A percentile compares a stretch with the other conserved stretches of the same genome.
Conservation (phyloP, 495 filamentous ascomycete species). For the Hyaloscypha hepaticicola region DNA sequence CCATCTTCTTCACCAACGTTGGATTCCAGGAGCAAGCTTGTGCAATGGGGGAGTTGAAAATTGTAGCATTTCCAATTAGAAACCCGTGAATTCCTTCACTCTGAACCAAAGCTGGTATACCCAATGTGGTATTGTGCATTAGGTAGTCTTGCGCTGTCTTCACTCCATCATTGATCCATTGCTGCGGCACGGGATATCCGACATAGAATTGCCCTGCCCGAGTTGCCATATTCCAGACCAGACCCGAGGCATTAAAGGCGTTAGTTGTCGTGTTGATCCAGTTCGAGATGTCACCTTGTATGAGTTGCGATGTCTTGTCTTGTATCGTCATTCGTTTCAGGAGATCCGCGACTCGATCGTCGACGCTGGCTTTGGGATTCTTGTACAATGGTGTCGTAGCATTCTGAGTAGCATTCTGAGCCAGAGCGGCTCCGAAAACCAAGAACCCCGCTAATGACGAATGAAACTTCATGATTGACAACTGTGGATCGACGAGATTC, state of each 20-base stretch:
- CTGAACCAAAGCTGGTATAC: conserved; percentile 69
- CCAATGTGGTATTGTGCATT: conserved; percentile 50
- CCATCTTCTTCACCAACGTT: conserved; percentile 58
- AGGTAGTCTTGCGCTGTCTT: conserved; percentile 28
- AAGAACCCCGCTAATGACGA: not conserved
- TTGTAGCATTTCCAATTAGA: conserved; percentile 66
- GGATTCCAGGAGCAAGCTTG: conserved; percentile 67
- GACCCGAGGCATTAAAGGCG: conserved; percentile 60
- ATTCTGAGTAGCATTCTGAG: conserved; percentile 3
- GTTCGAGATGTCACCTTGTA: conserved; percentile 68
- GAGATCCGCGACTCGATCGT: conserved; percentile 61
- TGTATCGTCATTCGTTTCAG: conserved; percentile 66
- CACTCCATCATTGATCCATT: conserved; percentile 49
- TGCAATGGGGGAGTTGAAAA: conserved; percentile 72
- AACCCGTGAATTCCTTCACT: conserved; percentile 73
- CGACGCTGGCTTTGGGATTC: conserved; percentile 56
- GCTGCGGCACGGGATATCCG: conserved; percentile 61
- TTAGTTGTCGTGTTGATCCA: conserved; percentile 63
- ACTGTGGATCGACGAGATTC: not conserved
- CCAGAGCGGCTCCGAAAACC: not conserved
- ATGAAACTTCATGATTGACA: conserved; percentile 5
- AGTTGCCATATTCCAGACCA: conserved; percentile 61
- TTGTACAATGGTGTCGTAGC: conserved; percentile 50
- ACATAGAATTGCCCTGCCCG: conserved; percentile 69
- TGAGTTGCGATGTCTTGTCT: conserved; percentile 67